phyloP scores from a whole-genome alignment of 345 rosid species.

The Capsella bursapastoris region DNA sequence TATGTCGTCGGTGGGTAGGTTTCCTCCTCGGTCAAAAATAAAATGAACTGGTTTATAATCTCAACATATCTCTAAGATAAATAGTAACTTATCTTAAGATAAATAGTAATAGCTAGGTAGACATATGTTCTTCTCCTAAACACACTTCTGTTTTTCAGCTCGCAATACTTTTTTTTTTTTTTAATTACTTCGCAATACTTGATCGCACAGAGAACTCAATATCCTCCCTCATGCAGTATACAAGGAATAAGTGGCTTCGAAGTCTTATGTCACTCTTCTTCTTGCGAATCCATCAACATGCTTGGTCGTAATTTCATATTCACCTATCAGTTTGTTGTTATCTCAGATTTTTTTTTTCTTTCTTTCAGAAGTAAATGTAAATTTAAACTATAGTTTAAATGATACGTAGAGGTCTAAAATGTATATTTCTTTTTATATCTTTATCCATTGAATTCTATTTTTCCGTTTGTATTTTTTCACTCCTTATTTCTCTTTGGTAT shows the following conservation, averaged over 20 bases:
- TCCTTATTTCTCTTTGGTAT: no score
- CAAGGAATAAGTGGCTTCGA: not conserved
- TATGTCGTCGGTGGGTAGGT: not conserved
- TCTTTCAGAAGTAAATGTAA: no score
- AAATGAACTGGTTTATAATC: not conserved
- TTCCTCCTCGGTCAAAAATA: not conserved
- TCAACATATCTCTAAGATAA: not conserved
- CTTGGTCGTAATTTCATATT: not conserved
- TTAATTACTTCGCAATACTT: not conserved
- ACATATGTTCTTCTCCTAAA: not conserved
- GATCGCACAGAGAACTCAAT: no score
- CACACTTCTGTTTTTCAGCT: not conserved
- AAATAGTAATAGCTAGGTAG: not conserved
- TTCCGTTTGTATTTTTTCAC: no score
- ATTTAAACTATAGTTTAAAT: no score
- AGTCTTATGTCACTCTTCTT: not conserved
- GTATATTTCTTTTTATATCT: no score
- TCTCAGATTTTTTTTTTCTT: not conserved
- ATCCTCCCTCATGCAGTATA: not conserved
- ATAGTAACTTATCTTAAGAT: not conserved
- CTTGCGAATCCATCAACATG: not conserved
- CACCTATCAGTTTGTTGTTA: not conserved
- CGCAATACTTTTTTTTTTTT: no score
- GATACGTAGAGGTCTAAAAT: no score
- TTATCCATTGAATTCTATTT: no score